Base-by-base conservation (phyloP, 176 grass and related monocot genomes). In the Eragrostis curvula region DNA sequence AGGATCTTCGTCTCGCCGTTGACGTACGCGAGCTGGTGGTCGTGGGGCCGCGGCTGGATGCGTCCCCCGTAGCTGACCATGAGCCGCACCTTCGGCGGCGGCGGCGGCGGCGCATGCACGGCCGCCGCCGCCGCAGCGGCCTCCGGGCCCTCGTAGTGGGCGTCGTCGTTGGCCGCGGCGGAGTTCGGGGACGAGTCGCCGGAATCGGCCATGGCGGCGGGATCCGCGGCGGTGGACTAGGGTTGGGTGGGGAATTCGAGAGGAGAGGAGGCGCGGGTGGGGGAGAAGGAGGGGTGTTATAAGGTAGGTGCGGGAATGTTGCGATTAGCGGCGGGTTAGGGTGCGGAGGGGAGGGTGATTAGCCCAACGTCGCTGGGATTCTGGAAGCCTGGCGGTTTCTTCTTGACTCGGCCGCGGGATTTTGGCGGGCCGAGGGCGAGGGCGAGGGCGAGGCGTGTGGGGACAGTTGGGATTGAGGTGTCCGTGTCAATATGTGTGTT, bases 1-100 rank as follows among this genome's bases (percentile, higher is more conserved):
- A 99, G 91, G 89, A 99, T 96, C 91, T 99, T 99, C 18, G 97
- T 92, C 57, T 99, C 97, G 21, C 97, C 96, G 74, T 93, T 95
- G 83, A 99, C 85, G 70, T 99, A 99, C 12, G 93, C 71, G 56
- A 99, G 91, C 85, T 93, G 91, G 91, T 92, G 90, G 79, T 99
- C 93, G 65, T 94, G 91, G 0, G 89, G 87, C 1, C 93, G 79
- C 24, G 89, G 97, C 83, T 96, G 93, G 93, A 99, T 99, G 80
- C 93, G 93, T 0, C 97, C 97, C 1, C 93, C 91, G 82, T 99
- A 99, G 78, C 97, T 99, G 1, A 99, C 91, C 97, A 99, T 99
- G 12, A 99, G 83, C 23, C 94, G 90, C 63, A 82, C 71, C 81
- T 56, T 78, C 21, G 86, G 24, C 56, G 75, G 87, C 16, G 73